Evolutionary conservation across 768 basidiomycete genomes (phyloP), one percentile per base, ranked within the genome.

Genomic region (Lentinula guzmanii): DNA sequence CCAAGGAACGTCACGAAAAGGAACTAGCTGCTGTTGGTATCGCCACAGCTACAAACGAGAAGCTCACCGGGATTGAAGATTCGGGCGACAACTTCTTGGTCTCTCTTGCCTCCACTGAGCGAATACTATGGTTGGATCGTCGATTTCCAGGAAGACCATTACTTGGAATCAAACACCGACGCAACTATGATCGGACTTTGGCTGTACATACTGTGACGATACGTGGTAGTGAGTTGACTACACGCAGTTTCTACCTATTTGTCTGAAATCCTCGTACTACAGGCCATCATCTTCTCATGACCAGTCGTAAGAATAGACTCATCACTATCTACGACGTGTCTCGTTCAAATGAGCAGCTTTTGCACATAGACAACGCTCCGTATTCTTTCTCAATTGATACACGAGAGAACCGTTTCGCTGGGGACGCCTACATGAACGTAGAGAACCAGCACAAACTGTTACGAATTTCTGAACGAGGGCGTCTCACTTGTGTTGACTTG

Each of bases 1-100:
- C 83, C 31, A 87, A 79, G 70, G 90, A 91, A 37, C 81, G 81
- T 56, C 81, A 83, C 45, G 95, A 95, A 68, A 89, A 83, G 73
- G 95, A 98, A 65, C 21, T n/a, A n/a, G n/a, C n/a, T n/a, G n/a
- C n/a, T n/a, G n/a, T n/a, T n/a, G 67, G 71, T 11, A 64, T 77
- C 34, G 57, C 69, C 9, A 69, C 21, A 9, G 57, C 69, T 9
- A 70, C 37, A 2, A 69, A 70, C 33, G 76, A 81, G 53, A 57
- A 79, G 1, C 69, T 91, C 16, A 88, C 87, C 0, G 83, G 79
- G 28, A 72, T 86, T 39, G 84, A 86, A 64, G 71, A 77, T 62
- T 68, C 74, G 16, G 64, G 64, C 5, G 67, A 71, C 5, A 78
- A 83, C 62, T 68, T 80, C 50, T 70, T 86, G 42, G 66, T 86